These are phyloP conservation scores for Porphyridium purpureum DNA, from an alignment of 23 red algal species.

Conservation along the genomic window DNA sequence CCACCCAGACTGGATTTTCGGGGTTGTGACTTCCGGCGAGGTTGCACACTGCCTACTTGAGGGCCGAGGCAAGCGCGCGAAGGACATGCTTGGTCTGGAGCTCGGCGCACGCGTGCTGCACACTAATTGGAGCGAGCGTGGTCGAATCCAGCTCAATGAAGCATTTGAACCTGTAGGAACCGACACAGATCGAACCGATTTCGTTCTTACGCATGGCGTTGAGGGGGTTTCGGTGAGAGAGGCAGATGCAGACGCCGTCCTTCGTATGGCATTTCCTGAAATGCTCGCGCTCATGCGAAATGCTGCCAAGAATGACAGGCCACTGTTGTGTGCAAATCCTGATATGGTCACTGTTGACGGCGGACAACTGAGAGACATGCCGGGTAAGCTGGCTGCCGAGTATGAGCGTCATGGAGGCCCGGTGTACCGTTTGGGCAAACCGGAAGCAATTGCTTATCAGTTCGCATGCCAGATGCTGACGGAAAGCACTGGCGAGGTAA, in stretches of 20 bases:
- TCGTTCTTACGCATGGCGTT: conserved; percentile 60
- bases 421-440: conserved; percentile 47
- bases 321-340: conserved; percentile 65
- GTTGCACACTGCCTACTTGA: conserved; percentile 18
- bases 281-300: conserved; percentile 2
- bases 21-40: conserved; percentile 45
- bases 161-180: conserved; percentile 1
- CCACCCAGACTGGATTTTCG: conserved; percentile 6
- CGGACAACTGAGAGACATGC: conserved; percentile 32
- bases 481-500: background rate
- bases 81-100: background rate
- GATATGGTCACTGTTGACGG: conserved; percentile 78
- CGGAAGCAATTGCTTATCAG: conserved; percentile 24
- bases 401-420: conserved; percentile 31
- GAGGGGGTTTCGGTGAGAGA: conserved; percentile 40
- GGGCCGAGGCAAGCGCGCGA: too few relatives aligned
- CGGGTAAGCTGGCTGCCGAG: conserved; percentile 35
- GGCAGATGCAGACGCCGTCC: conserved; percentile 6
- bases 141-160: conserved; percentile 8
- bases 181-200: conserved; percentile 18
- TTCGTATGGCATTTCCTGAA: conserved; percentile 10
- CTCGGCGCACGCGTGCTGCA: conserved; percentile 39
- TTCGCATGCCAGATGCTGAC: conserved; percentile 8
- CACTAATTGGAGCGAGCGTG: conserved; percentile 43
- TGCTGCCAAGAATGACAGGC: conserved; percentile 2